Evolutionary conservation across 768 basidiomycete genomes (phyloP), one percentile per base, ranked within the genome.

Genomic region (Russula lepida): DNA sequence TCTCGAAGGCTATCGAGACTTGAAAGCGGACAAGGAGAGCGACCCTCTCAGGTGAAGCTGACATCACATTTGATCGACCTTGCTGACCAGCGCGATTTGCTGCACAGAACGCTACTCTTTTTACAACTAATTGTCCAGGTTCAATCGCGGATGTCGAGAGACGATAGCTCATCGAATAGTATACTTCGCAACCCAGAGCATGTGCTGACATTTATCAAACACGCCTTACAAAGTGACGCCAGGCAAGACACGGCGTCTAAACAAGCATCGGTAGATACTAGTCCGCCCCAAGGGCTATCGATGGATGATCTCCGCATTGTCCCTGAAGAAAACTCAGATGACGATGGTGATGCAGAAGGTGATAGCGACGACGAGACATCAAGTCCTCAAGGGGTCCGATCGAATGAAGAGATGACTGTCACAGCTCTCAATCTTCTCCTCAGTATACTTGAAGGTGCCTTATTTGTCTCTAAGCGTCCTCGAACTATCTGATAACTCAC

Each of bases 61-160:
- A 2, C 11, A 27, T 60, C 60, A 27, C 15, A 4, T 56, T 43
- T 15, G 23, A 8, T 23, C 4, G 47, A n/a, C 25, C 61, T 11
- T 52, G 37, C 44, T 23, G 13, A 17, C 39, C 54, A 7, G 30
- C 9, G 3, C 7, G 4, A n/a, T 32, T 28, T 52, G 6, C 35
- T 61, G 60, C 27, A 57, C 15, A 90, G 89, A 63, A 81, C 84
- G 0, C 68, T 98, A 35, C 76, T 89, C 6, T 84, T 84, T 65
- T 78, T 95, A 25, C 92, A 95, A 68, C 76, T 95, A 37, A 83
- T 92, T 35, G 77, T 93, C 63, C 84, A 88, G 67, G 87, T 97
- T 78, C 89, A 94, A 70, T 77, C 82, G 1, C 79, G 84, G 54
- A 74, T 92, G 4, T 79, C 84, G 0, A 75, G 78, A 44, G 78